A percentile compares a stretch with the other conserved stretches of the same genome.
Conservation (phyloP, 805 yeast genomes). For the Saturnispora zaruensis region DNA sequence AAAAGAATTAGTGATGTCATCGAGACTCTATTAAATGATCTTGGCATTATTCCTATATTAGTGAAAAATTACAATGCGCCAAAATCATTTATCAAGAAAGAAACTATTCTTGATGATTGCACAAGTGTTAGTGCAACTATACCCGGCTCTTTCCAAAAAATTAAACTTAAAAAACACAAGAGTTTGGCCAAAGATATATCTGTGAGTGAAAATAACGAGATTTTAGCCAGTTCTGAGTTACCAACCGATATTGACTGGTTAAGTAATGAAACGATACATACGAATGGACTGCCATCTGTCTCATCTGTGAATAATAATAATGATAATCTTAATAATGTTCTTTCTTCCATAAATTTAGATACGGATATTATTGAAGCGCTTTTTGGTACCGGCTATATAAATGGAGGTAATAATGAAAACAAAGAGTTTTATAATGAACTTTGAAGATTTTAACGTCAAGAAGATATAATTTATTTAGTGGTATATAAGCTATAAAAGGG, state of each 20-base stretch:
- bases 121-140: constrained; percentile 28
- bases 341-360: constrained; percentile 23
- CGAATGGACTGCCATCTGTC: constrained; percentile 6
- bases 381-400: constrained; percentile 20
- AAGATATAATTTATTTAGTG: not conserved
- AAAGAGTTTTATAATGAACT: not conserved
- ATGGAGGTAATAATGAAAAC: not conserved
- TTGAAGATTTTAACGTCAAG: not conserved
- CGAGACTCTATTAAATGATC: constrained; percentile 34
- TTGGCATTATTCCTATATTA: constrained; percentile 30
- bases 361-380: constrained; percentile 28
- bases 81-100: constrained; percentile 17
- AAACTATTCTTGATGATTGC: constrained; percentile 23
- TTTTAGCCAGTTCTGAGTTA: not conserved
- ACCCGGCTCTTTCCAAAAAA: constrained; percentile 25
- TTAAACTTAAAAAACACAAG: constrained; percentile 13
- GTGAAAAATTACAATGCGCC: constrained; percentile 25
- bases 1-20: constrained; percentile 35
- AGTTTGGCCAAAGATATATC: not conserved
- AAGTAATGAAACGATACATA: not conserved
- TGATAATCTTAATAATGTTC: constrained; percentile 20
- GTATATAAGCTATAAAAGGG: not conserved
- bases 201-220: not conserved
- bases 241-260: not conserved
- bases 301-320: constrained; percentile 6